Evolutionary conservation across 495 filamentous ascomycete genomes (phyloP).

Genomic region (Thermochaetoides thermophila): DNA sequence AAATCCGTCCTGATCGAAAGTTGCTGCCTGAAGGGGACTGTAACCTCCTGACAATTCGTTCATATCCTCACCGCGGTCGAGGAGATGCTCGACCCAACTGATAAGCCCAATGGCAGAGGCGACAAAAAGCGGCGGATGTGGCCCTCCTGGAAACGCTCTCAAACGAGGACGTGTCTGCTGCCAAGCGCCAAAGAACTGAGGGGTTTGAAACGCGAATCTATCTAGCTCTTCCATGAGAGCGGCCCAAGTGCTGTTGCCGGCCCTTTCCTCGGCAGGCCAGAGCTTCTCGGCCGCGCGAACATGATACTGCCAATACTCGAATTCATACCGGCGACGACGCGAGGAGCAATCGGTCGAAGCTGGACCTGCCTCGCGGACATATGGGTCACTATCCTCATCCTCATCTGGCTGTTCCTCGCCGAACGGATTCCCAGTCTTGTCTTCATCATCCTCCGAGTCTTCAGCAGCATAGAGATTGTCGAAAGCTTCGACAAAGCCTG

Average conservation of each 20-base stretch:
- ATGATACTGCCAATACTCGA: slow-evolving; percentile 13
- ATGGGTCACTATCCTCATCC: background rate
- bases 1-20: slow-evolving; percentile 22
- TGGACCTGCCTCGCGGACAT: too few relatives aligned
- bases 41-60: slow-evolving; percentile 4
- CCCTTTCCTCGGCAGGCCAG: slow-evolving; percentile 10
- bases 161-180: slow-evolving; percentile 4
- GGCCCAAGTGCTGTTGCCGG: slow-evolving; percentile 4
- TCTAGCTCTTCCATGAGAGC: slow-evolving; percentile 13
- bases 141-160: background rate
- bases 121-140: slow-evolving; percentile 7
- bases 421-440: background rate
- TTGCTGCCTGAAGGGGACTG: slow-evolving; percentile 39
- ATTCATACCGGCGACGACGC: slow-evolving; percentile 8
- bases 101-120: slow-evolving; percentile 6
- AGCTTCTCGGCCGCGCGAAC: slow-evolving; percentile 7
- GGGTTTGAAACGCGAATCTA: slow-evolving; percentile 4
- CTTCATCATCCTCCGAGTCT: slow-evolving; percentile 8
- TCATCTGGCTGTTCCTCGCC: slow-evolving; percentile 1
- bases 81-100: slow-evolving; percentile 7
- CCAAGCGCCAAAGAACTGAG: slow-evolving; percentile 8
- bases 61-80: slow-evolving; percentile 7
- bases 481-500: background rate
- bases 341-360: too few relatives aligned
- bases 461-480: slow-evolving; percentile 3